These are phyloP conservation scores for Ceratorhiza oryzae-sativae DNA, from an alignment of 1,284 basidiomycete genomes.

Conservation along the genomic window DNA sequence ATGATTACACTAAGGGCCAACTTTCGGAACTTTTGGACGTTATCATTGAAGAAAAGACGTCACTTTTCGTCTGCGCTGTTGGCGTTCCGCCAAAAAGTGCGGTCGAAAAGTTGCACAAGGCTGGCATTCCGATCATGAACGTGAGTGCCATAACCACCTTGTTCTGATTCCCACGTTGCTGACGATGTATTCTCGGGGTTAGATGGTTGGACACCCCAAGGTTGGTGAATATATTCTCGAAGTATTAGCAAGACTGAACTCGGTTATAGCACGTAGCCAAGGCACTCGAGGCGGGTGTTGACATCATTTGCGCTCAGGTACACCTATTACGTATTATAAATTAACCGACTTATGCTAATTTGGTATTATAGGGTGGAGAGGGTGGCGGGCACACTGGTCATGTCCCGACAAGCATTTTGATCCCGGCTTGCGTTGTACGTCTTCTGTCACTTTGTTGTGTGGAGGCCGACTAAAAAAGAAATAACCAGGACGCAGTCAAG, in stretches of 20 bases:
- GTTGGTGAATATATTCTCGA: slow-evolving; percentile 20
- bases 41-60: slow-evolving; percentile 84
- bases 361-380: slow-evolving; percentile 65
- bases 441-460: no score
- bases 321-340: not conserved
- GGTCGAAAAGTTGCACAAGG: slow-evolving; percentile 80
- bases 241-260: not conserved
- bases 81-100: slow-evolving; percentile 81
- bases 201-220: slow-evolving; percentile 90
- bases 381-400: slow-evolving; percentile 75
- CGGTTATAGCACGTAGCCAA: slow-evolving; percentile 68
- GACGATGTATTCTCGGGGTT: not conserved
- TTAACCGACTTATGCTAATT: slow-evolving; percentile 21
- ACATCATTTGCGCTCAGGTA: slow-evolving; percentile 84
- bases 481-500: slow-evolving; percentile 65
- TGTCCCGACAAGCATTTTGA: slow-evolving; percentile 73
- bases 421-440: slow-evolving; percentile 76
- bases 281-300: slow-evolving; percentile 80
- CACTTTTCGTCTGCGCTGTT: slow-evolving; percentile 77
- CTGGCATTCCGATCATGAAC: slow-evolving; percentile 86
- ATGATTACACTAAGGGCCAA: slow-evolving; percentile 82
- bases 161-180: not conserved
- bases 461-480: not conserved
- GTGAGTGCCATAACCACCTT: slow-evolving; percentile 54
- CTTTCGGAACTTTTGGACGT: slow-evolving; percentile 82